Base-by-base conservation (phyloP, 805 yeast genomes). In the Lipomyces spencermartinsiae region DNA sequence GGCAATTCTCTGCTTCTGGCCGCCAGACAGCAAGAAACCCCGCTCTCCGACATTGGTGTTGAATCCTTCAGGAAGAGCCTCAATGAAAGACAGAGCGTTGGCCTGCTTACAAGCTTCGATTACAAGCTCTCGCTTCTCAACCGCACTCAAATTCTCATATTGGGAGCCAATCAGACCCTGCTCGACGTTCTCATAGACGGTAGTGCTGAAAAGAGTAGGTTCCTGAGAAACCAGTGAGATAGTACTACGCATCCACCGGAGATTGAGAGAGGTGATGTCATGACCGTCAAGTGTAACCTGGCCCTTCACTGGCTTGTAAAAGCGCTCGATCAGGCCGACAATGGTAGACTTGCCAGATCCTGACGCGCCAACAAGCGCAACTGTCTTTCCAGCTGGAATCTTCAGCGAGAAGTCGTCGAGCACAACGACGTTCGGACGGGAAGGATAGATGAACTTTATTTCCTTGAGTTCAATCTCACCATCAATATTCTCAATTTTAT, bases 141-240 rank as follows among this genome's bases (percentile, higher is more conserved):
- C 79, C 19, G 80, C 75, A 63, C 79, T 55, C 64, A 80, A 79
- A 70, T 77, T 62, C 62, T 75, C 77, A 58, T 66, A 73, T 7
- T 39, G 65, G 3, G 75, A 62, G 10, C 77, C 78, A 67, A 80
- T 66, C 57, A 92, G 80, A 33, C 97, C 97, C 79, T 90, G 91
- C 67, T 91, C 83, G 55, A 92, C 86, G 74, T 92, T 92, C 74
- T 92, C 97, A 76, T 86, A 79, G 59, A 94, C 92, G 0, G 95
- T 83, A 65, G 91, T 97, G 74, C 93, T 91, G 81, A 94, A 94
- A 55, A 94, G 81, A 4, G 97, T 97, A 0, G 98, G 97, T 72
- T 94, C 98, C 79, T 94, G 99, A 4, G 98, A 97, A 2, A 94
- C 99, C 34, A 93, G 92, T 59, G 98, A 97, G 65, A 94, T 86